A percentile compares a stretch with the other conserved stretches of the same genome.
phyloP scores from a whole-genome alignment of 805 yeast species.

The Millerozyma miso region DNA sequence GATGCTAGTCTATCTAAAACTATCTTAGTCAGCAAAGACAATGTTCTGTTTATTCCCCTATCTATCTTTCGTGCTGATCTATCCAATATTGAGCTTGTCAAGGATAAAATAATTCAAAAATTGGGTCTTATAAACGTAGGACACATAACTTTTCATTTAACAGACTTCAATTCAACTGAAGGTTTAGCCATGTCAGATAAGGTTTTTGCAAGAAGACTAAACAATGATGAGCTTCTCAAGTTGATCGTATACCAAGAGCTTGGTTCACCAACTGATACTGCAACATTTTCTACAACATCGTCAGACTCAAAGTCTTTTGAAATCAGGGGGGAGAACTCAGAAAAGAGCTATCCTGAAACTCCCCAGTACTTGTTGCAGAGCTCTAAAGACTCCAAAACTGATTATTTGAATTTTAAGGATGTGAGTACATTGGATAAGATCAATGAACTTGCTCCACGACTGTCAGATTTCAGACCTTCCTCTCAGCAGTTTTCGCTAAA shows the following conservation, averaged over 20 bases:
- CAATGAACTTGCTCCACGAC: conserved; percentile 4
- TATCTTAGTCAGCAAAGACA: conserved; percentile 64
- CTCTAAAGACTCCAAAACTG: conserved; percentile 37
- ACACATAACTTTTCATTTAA: conserved; percentile 46
- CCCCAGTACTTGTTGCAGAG: conserved; percentile 61
- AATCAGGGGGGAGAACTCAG: conserved; percentile 36
- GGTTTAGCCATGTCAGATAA: conserved; percentile 57
- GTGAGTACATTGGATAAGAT: conserved; percentile 14
- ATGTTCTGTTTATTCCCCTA: conserved; percentile 49
- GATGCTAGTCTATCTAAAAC: conserved; percentile 14
- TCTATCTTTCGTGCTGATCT: conserved; percentile 15
- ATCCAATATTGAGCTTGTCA: conserved; percentile 25
- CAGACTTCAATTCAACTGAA: conserved; percentile 61
- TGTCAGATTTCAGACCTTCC: not conserved
- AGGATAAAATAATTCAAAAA: conserved; percentile 32
- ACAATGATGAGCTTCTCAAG: conserved; percentile 28
- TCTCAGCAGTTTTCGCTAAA: conserved; percentile 12
- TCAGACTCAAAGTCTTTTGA: conserved; percentile 55
- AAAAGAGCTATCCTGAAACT: conserved; percentile 52
- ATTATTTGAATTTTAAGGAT: conserved; percentile 58
- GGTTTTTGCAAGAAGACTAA: conserved; percentile 33
- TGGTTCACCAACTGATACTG: conserved; percentile 26
- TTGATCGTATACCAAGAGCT: conserved; percentile 31
- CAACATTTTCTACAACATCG: conserved; percentile 44
- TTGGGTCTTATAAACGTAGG: conserved; percentile 34